Base-by-base conservation (phyloP, 345 rosid species). In the Tarenaya hassleriana region DNA sequence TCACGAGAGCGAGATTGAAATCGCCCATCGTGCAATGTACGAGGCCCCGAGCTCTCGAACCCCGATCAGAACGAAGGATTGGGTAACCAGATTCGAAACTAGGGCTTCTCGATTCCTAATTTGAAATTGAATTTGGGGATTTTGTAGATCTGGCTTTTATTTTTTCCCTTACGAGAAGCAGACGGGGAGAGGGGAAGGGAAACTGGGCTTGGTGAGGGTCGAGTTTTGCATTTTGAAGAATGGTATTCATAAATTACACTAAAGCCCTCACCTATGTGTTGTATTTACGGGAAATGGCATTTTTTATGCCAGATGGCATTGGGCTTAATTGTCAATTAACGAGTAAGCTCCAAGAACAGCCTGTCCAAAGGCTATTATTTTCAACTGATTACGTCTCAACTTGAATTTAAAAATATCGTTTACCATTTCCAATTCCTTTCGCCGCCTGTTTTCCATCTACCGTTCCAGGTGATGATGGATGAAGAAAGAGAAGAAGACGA, bases 1-100 rank as follows among this genome's bases (percentile, higher is more conserved):
- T 83, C 68, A 92, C 85, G 72, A 92, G 81, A 72, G 98, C 97
- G 82, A 92, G 95, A 68, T 92, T 92, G 65, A 92, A 92, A 80
- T 92, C 99, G 77, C 97, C 88, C 98, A 92, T 92, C 52, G 68
- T 41, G 12, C 1, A 51, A 31, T 64, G 48, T 29, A 62, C 60
- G 54, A 53, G 53, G 48, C 37, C 20, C 7, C 16, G 12, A 55
- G 53, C 66, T 60, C 66, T 44, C 60, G 72, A 15, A n/a, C 7
- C 50, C 71, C 51, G 69, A 68, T 58, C 34, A 66, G 45, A 67
- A 19, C 34, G 29, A 38, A 51, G 64, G 64, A 62, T 38, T 16
- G 16, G 9, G 56, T 14, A 1, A 41, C 10, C 29, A 16, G 33
- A 47, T 46, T 49, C 33, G 38, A 40, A 54, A 47, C 53, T 64